A percentile compares a stretch with the other conserved stretches of the same genome.
These are phyloP conservation scores for Phytophthora cryptogea DNA, from an alignment of 352 stramenopile genomes.

Conservation along the genomic window DNA sequence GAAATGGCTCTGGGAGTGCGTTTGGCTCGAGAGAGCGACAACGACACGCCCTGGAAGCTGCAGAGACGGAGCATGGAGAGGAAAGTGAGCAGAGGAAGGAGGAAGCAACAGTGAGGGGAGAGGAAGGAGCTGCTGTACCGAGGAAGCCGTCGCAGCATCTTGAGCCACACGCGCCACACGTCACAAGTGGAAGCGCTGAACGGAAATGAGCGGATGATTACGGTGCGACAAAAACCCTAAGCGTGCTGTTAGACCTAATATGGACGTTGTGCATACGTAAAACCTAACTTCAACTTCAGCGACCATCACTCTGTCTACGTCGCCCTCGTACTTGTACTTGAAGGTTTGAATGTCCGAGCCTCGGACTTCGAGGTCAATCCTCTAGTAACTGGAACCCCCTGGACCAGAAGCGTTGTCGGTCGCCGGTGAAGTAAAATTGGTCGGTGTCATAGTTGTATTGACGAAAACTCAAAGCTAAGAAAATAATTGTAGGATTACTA, in stretches of 20 bases:
- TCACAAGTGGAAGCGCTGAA: conserved; percentile 8
- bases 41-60: conserved; percentile 21
- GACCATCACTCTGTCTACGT: background rate
- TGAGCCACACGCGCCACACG: conserved; percentile 15
- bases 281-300: no score
- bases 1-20: background rate
- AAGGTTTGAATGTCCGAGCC: no score
- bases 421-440: no score
- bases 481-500: no score
- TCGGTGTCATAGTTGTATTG: no score
- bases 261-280: no score
- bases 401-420: no score
- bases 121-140: conserved; percentile 9
- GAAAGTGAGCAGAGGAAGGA: background rate
- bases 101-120: background rate
- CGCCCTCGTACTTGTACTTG: background rate
- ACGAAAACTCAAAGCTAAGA: no score
- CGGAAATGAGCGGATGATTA: conserved; percentile 8
- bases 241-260: no score
- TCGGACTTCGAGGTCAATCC: no score
- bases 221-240: background rate
- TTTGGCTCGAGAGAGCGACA: conserved; percentile 10
- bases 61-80: background rate
- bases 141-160: conserved; percentile 36
- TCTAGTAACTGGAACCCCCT: no score